A percentile compares a stretch with the other conserved stretches of the same genome.
phyloP scores from a whole-genome alignment of 2,329 filamentous ascomycete species.

The Cladophialophora yegresii region DNA sequence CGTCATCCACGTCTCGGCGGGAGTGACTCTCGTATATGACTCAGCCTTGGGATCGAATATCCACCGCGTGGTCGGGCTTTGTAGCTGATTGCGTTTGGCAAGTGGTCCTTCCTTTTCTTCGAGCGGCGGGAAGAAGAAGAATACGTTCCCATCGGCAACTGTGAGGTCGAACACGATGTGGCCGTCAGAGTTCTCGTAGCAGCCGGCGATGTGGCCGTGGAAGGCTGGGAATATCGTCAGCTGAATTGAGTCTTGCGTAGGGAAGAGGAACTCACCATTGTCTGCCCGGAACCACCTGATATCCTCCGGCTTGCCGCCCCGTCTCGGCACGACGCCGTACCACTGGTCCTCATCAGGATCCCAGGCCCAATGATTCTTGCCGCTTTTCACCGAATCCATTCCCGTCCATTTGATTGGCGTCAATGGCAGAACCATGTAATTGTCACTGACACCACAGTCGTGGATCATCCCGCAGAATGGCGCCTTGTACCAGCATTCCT shows the following conservation, averaged over 20 bases:
- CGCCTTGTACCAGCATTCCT: slow-evolving; percentile 54
- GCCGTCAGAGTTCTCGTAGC: slow-evolving; percentile 52
- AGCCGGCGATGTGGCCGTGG: slow-evolving; percentile 53
- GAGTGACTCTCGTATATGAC: slow-evolving; percentile 44
- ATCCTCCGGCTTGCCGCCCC: slow-evolving; percentile 55
- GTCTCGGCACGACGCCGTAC: slow-evolving; percentile 57
- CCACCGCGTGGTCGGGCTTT: slow-evolving; percentile 39
- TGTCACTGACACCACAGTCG: slow-evolving; percentile 53
- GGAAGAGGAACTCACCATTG: slow-evolving; percentile 38
- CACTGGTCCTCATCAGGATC: slow-evolving; percentile 57
- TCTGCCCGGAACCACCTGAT: slow-evolving; percentile 42
- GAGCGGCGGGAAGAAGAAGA: slow-evolving; percentile 39
- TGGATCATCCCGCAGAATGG: slow-evolving; percentile 59
- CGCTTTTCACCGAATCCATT: slow-evolving; percentile 48
- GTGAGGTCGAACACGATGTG: slow-evolving; percentile 50
- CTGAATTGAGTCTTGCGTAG: not conserved
- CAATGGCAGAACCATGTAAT: slow-evolving; percentile 53
- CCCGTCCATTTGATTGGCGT: slow-evolving; percentile 52
- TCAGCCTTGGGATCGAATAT: slow-evolving; percentile 38
- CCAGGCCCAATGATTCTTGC: slow-evolving; percentile 57
- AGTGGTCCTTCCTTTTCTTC: slow-evolving; percentile 28
- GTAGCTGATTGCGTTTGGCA: slow-evolving; percentile 35
- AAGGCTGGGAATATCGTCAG: slow-evolving; percentile 38
- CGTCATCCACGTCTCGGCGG: slow-evolving; percentile 43
- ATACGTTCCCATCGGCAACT: slow-evolving; percentile 39